phyloP scores from a whole-genome alignment of 768 basidiomycete species.

The Myochromella boudieri region DNA sequence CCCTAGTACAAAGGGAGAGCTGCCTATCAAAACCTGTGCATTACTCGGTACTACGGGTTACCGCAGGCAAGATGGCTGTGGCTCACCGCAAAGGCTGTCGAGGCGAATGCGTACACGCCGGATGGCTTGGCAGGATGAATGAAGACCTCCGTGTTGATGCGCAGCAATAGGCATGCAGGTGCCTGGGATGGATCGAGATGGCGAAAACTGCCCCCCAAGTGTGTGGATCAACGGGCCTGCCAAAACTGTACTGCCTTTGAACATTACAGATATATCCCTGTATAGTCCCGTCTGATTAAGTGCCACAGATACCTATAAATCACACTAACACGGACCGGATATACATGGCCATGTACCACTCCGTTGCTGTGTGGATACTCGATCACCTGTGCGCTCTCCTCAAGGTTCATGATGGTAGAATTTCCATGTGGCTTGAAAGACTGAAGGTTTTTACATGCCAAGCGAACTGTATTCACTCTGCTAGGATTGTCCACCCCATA shows the following conservation, averaged over 20 bases:
- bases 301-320: not conserved
- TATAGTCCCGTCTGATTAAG: not conserved
- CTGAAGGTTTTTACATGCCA: too few species aligned
- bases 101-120: slow-evolving; percentile 15
- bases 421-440: too few species aligned
- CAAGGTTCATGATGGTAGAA: too few species aligned
- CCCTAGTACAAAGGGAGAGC: slow-evolving; percentile 1
- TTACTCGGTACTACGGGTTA: not conserved
- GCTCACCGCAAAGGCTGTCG: slow-evolving; percentile 13
- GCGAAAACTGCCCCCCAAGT: not conserved
- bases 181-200: slow-evolving; percentile 4
- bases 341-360: slow-evolving; percentile 14
- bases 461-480: too few species aligned
- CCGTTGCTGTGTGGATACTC: slow-evolving; percentile 10
- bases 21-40: slow-evolving; percentile 13
- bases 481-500: too few species aligned
- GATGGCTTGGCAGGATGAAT: slow-evolving; percentile 6
- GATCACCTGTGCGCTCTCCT: slow-evolving; percentile 14
- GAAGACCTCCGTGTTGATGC: not conserved
- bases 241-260: slow-evolving; percentile 5
- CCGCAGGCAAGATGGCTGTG: not conserved
- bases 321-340: slow-evolving; percentile 11
- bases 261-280: slow-evolving; percentile 15
- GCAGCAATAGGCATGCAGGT: slow-evolving; percentile 13
- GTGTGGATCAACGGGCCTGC: slow-evolving; percentile 9